Evolutionary conservation across 139 green algal species (phyloP).

Genomic region (Picochlorum sp.): DNA sequence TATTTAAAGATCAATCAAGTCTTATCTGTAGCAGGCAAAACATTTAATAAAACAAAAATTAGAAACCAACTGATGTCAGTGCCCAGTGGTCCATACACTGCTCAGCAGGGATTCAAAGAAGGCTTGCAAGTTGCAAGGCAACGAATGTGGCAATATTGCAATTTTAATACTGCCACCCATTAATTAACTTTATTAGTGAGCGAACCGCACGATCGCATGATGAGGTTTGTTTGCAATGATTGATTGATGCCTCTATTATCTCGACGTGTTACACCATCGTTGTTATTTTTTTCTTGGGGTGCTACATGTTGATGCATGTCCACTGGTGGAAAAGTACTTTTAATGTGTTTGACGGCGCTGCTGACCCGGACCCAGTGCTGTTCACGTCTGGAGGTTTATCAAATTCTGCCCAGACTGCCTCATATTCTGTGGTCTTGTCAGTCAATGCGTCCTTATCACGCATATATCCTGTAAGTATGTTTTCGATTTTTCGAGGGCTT

Average conservation of each 20-base stretch:
- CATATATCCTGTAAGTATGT: neutral
- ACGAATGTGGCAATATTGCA: neutral
- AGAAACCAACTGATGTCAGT: too few relatives aligned
- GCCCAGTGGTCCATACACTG: too few relatives aligned
- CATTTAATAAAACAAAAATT: too few relatives aligned
- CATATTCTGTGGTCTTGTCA: constrained; percentile 1
- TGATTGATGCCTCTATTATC: neutral
- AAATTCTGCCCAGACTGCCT: constrained; percentile 14
- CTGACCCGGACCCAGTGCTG: constrained; percentile 3
- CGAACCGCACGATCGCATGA: neutral
- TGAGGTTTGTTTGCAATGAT: neutral
- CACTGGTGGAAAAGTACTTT: too few relatives aligned
- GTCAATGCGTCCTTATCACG: neutral
- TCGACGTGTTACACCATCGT: neutral
- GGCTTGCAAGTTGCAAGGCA: neutral
- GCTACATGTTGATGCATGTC: neutral
- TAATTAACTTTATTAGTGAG: too few relatives aligned
- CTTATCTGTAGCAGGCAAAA: too few relatives aligned
- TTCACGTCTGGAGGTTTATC: constrained; percentile 7
- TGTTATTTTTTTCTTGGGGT: neutral
- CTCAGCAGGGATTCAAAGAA: neutral
- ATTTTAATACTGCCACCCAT: too few relatives aligned
- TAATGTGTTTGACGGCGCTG: constrained; percentile 1
- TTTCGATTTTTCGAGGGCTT: neutral
- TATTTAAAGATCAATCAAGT: too few relatives aligned